Conservation (phyloP, 2,329 filamentous ascomycete genomes). For the Annulohypoxylon truncatum region DNA sequence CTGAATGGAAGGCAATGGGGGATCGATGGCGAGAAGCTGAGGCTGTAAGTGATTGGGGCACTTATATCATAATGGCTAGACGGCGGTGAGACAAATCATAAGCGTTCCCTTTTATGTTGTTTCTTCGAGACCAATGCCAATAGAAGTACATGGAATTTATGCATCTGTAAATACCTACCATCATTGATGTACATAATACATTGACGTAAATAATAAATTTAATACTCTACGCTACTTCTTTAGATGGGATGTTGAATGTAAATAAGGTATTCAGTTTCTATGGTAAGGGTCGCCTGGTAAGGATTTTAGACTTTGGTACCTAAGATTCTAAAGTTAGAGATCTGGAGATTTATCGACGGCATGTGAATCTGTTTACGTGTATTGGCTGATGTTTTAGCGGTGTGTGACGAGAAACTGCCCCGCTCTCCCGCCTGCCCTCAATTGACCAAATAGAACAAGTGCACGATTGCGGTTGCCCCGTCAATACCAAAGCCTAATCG, state of each 20-base stretch:
- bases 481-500: constrained; percentile 45
- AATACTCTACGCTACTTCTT: not conserved
- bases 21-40: constrained; percentile 64
- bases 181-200: too few relatives aligned
- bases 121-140: too few relatives aligned
- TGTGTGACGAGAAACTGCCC: constrained; percentile 13
- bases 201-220: not conserved
- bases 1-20: constrained; percentile 61
- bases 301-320: not conserved
- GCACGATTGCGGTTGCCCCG: constrained; percentile 44
- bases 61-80: constrained; percentile 67
- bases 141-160: too few relatives aligned
- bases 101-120: too few relatives aligned
- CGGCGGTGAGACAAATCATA: constrained; percentile 47
- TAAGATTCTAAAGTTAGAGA: not conserved
- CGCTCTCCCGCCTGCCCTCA: constrained; percentile 17
- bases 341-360: not conserved
- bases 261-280: not conserved
- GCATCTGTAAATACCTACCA: not conserved
- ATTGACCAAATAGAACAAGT: constrained; percentile 15
- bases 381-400: constrained; percentile 21
- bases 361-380: not conserved
- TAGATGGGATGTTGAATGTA: not conserved
- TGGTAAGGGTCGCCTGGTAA: not conserved
- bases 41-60: constrained; percentile 71